Evolutionary conservation across 306 rosid genomes (phyloP).

Genomic region (Oemleria cerasiformis): DNA sequence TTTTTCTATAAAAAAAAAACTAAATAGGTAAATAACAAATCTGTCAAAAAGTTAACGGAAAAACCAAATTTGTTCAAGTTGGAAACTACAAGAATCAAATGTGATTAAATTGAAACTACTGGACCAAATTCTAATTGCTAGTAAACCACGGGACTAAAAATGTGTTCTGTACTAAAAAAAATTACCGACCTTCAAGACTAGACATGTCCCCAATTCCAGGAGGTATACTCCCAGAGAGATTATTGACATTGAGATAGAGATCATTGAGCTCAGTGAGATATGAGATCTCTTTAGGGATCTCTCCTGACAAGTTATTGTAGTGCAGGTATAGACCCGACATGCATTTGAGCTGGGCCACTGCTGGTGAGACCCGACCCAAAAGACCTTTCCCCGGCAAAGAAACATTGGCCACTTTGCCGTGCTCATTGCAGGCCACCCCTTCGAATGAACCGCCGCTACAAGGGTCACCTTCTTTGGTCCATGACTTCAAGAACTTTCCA

Average conservation of each 20-base stretch:
- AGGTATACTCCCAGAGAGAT: conserved; percentile 71
- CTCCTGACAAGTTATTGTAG: conserved; percentile 74
- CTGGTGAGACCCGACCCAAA: conserved; percentile 70
- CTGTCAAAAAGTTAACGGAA: too few species aligned
- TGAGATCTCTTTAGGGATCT: conserved; percentile 71
- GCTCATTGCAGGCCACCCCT: conserved; percentile 79
- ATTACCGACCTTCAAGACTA: conserved; percentile 72
- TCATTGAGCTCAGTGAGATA: conserved; percentile 67
- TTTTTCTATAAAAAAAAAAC: too few species aligned
- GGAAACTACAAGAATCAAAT: too few species aligned
- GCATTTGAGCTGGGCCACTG: conserved; percentile 68
- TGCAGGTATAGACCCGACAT: conserved; percentile 83
- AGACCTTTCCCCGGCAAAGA: conserved; percentile 89
- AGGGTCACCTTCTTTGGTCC: conserved; percentile 73
- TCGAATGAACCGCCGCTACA: conserved; percentile 59
- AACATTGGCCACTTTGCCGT: conserved; percentile 67
- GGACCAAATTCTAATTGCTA: background rate
- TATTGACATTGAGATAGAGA: conserved; percentile 82
- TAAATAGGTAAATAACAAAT: too few species aligned
- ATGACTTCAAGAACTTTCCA: conserved; percentile 57
- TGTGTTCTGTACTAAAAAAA: background rate
- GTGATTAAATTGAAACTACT: too few species aligned
- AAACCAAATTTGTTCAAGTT: too few species aligned
- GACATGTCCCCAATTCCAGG: conserved; percentile 55
- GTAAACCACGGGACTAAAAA: background rate